Evolutionary conservation across 495 filamentous ascomycete species (phyloP), one percentile per base, ranked within the genome.

Genomic region (Penicillium desertorum): DNA sequence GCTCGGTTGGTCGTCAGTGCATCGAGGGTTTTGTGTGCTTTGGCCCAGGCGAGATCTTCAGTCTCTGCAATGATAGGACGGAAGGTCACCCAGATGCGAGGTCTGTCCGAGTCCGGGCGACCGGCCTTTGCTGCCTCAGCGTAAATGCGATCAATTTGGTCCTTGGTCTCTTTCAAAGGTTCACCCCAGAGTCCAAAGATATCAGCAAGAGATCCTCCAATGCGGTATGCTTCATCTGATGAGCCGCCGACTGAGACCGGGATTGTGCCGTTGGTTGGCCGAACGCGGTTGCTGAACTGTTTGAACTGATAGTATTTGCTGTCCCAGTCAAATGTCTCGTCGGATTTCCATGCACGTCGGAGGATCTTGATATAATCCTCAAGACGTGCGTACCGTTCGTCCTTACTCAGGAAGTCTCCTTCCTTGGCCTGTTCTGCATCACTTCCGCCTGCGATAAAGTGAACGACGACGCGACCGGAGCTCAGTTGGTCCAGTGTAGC

Each of bases 121-220:
- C 79, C 79, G 8, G 78, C 80, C 20, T 71, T 70, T 5, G 61
- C 75, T 6, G 79, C 71, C 57, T 76, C 80, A 8, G 73, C 76
- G 37, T 80, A 81, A 60, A 83, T 78, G 2, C 74, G 75, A 57
- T 80, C 78, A 61, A 83, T 80, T 58, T 83, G 80, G 51, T 80
- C 69, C 63, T 78, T 79, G 0, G 79, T 81, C 51, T 83, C 79
- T 65, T 81, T 81, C 1, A 83, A 63, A 2, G 80, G 80, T 54
- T 83, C 80, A 12, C 80, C 80, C 80, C 80, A 83, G 7, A 83
- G 72, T 1, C 80, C 80, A 64, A 83, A 83, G 46, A 83, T 83
- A 52, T 83, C 80, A 10, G 71, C 79, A 1, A 81, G 71, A 0
- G 71, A 69, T 30, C 80, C 80, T 20, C 80, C 80, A 42, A 83